Evolutionary conservation across 805 yeast genomes (phyloP).

Genomic region (Saccharomycopsis javanensis): DNA sequence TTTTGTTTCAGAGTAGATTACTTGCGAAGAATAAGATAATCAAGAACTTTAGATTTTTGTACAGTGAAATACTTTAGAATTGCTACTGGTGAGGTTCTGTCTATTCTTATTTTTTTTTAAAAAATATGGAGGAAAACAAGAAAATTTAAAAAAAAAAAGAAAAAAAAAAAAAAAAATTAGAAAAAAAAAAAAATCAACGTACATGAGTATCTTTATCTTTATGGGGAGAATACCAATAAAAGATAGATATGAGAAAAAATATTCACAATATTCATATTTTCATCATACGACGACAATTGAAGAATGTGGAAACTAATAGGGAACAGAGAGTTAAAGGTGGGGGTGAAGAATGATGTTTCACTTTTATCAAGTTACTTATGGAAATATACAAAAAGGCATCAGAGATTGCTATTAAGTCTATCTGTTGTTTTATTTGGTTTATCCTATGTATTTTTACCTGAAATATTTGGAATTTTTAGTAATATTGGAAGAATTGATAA

Average conservation of each 20-base stretch:
- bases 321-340: background rate
- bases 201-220: no score
- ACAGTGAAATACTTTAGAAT: no score
- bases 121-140: no score
- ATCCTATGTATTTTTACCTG: background rate
- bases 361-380: background rate
- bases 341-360: background rate
- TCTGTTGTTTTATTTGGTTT: background rate
- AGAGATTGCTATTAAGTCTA: background rate
- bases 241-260: background rate
- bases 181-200: no score
- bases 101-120: no score
- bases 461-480: background rate
- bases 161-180: no score
- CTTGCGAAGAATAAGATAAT: no score
- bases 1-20: background rate
- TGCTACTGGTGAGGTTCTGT: no score
- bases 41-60: no score
- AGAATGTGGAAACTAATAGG: background rate
- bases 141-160: no score
- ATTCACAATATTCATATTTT: no score
- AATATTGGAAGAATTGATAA: constrained; percentile 45
- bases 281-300: background rate
- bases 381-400: background rate
- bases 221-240: background rate